Base-by-base conservation (phyloP, 2,329 filamentous ascomycete species). In the Cercospora beticola region DNA sequence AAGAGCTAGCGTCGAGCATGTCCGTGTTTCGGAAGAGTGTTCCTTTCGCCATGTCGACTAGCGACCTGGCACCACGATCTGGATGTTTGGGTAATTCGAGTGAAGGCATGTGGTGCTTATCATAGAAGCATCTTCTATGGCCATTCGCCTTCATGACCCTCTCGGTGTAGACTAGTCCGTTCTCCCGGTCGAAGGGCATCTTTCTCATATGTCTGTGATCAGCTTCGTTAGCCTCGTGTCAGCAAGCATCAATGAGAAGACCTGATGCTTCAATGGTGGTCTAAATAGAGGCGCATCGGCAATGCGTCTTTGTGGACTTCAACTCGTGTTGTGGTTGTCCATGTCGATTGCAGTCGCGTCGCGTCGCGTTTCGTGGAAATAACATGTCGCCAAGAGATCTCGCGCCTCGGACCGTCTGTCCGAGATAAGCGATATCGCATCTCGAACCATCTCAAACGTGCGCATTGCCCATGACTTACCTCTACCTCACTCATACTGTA, bases 111-210 rank as follows among this genome's bases (percentile, higher is more conserved):
- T 7, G 2, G 23, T 43, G 18, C 14, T 65, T 31, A 18, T 12
- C 7, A n/a, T 16, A 3, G 28, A 43, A 60, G 16, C 46, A 49
- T 40, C 49, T 31, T 14, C 8, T 59, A 36, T 59, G 56, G n/a
- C 9, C 16, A 7, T 56, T 9, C 9, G 10, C 21, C 14, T n/a
- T 18, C 16, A 69, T 30, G 18, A 66, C 52, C 3, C 7, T 64
- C 64, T 74, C 73, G 18, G 36, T 52, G 65, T 68, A 74, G 8
- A 73, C 71, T 36, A 72, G 68, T 6, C 73, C 73, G 52, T 66
- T 71, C 21, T 72, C 71, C 36, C 26, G 43, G 43, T 72, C 71
- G 67, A 68, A 71, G 6, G 64, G 63, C 71, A 72, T 72, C 7
- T 33, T 65, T 31, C 5, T 16, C 5, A 10, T 21, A 18, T 6